Base-by-base conservation (phyloP, 2,329 filamentous ascomycete species). In the Colletotrichum higginsianum region DNA sequence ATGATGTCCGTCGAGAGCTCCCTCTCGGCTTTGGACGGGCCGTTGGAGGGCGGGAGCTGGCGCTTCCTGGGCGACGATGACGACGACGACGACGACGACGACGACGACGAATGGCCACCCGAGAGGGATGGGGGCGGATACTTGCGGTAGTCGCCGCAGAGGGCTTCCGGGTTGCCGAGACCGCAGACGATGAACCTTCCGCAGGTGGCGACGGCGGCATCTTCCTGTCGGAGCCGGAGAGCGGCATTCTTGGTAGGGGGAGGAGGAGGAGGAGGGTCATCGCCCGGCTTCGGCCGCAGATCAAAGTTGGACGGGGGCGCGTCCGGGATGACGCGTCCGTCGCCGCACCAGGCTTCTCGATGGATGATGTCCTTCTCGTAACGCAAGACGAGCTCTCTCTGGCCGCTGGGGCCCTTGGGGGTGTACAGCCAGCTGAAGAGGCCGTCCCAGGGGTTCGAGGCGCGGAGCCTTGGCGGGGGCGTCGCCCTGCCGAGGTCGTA, bases 321-420 rank as follows among this genome's bases (percentile, higher is more conserved):
- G n/a, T 40, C 42, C 0, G 62, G 26, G 4, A 16, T 26, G 0
- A 21, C n/a, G 5, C 38, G 64, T 46, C 55, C 61, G 12, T 52
- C 64, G 3, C 61, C 47, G 16, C 74, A 75, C 74, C 74, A 75
- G 1, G 26, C 50, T 15, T 62, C 56, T 0, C 62, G 42, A 12
- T 85, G 87, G 73, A 77, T 60, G 11, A 67, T 18, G 26, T 74
- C 46, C 30, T 67, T 63, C 50, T 75, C 58, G 42, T 65, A 74
- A 21, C 72, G 67, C 15, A 75, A 58, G 4, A 66, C 44, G 13
- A 75, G 62, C 26, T 61, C 61, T 18, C 40, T 67, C 18, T 62
- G 47, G 8, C 70, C 61, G 6, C 62, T 65, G 2, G 11, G n/a
- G 4, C 58, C 66, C 8, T 50, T 64, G 21, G 70, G 70, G 1